phyloP scores from a whole-genome alignment of 1,284 basidiomycete species.

The Neonothopanus nambi region DNA sequence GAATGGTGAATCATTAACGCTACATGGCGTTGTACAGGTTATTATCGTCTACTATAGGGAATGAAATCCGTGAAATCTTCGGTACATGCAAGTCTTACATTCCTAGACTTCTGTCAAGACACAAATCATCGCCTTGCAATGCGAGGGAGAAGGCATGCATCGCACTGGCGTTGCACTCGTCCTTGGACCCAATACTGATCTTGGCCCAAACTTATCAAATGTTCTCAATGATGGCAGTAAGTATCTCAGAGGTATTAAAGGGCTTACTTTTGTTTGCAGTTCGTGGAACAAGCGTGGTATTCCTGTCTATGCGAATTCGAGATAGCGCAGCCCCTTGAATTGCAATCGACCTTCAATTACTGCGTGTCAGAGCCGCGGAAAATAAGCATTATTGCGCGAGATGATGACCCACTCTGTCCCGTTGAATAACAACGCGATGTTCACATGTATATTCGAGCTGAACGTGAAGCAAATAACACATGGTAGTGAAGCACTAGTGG shows the following conservation, averaged over 20 bases:
- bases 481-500: neutral
- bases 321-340: neutral
- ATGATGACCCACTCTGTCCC: neutral
- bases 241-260: neutral
- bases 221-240: neutral
- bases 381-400: neutral
- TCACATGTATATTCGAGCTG: neutral
- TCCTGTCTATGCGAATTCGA: neutral
- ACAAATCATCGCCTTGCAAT: neutral
- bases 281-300: neutral
- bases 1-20: too few species aligned
- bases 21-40: too few species aligned
- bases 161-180: neutral
- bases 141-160: neutral
- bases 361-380: too few species aligned
- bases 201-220: neutral
- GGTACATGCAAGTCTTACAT: too few species aligned
- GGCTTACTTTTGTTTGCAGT: neutral
- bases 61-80: too few species aligned
- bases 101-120: neutral
- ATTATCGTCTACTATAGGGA: too few species aligned
- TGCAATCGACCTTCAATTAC: slow-evolving; percentile 3
- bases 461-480: slow-evolving; percentile 1
- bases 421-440: neutral
- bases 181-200: neutral